These are phyloP conservation scores for Rhodofomes roseus DNA, from an alignment of 1,284 basidiomycete genomes.

Conservation along the genomic window DNA sequence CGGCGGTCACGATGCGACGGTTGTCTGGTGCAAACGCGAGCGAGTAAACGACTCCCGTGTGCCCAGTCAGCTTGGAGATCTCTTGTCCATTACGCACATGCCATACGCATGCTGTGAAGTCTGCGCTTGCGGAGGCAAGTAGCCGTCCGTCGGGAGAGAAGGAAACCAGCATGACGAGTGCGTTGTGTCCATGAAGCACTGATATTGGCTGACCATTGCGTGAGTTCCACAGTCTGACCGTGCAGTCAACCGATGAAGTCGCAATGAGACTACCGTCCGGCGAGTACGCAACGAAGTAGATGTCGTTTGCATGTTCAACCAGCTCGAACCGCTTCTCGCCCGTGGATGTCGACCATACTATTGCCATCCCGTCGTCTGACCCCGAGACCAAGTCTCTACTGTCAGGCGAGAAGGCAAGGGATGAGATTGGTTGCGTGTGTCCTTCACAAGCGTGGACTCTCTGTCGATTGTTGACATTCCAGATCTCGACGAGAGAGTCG, in stretches of 20 bases:
- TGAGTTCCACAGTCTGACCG: constrained; percentile 20
- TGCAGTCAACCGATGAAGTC: constrained; percentile 20
- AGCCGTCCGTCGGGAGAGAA: constrained; percentile 23
- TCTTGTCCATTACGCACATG: constrained; percentile 8
- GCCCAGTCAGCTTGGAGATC: constrained; percentile 13
- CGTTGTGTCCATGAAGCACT: constrained; percentile 16
- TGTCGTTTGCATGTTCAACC: constrained; percentile 8
- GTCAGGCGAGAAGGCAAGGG: constrained; percentile 23
- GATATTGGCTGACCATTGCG: constrained; percentile 10
- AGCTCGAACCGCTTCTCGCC: constrained; percentile 1
- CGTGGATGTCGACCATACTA: constrained; percentile 17
- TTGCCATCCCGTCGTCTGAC: constrained; percentile 10
- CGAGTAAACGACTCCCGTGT: constrained; percentile 26
- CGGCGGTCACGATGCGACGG: constrained; percentile 31
- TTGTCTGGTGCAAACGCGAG: constrained; percentile 35
- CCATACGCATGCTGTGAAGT: constrained; percentile 25
- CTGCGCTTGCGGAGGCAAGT: constrained; percentile 21
- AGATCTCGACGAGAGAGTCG: constrained; percentile 12
- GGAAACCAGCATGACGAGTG: constrained; percentile 17
- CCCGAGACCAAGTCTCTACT: constrained; percentile 16
- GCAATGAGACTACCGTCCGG: constrained; percentile 20
- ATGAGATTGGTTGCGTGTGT: constrained; percentile 14
- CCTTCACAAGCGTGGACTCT: constrained; percentile 5
- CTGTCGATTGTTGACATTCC: constrained; percentile 9
- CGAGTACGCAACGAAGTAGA: constrained; percentile 19